Conservation (phyloP, 2,329 filamentous ascomycete genomes). For the Clonostachys solani region DNA sequence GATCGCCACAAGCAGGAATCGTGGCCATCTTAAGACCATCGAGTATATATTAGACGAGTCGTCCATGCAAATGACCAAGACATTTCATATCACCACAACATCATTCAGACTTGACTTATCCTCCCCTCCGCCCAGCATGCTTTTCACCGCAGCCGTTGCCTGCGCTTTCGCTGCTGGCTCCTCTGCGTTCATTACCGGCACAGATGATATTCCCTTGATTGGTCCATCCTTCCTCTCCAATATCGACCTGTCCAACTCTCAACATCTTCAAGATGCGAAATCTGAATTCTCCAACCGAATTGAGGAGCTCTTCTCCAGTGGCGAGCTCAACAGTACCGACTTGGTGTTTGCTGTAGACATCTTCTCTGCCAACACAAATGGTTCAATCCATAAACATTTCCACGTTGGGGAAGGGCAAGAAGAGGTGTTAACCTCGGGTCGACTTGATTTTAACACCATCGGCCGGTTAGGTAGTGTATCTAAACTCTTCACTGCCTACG, state of each 20-base stretch:
- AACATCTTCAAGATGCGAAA: neutral
- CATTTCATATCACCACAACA: too few species aligned
- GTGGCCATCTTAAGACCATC: too few species aligned
- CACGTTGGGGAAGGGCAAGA: constrained; percentile 10
- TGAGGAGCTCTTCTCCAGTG: neutral
- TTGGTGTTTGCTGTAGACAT: constrained; percentile 13
- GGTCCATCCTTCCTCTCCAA: neutral
- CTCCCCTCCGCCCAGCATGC: neutral
- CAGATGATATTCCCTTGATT: neutral
- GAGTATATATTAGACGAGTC: too few species aligned
- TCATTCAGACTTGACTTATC: too few species aligned
- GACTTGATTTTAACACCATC: constrained; percentile 12
- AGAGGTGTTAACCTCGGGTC: constrained; percentile 6
- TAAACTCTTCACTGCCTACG: constrained; percentile 18
- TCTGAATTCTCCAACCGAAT: neutral
- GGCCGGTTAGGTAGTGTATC: constrained; percentile 18
- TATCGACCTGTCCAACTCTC: neutral
- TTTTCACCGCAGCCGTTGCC: neutral
- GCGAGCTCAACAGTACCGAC: neutral
- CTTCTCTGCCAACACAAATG: constrained; percentile 14
- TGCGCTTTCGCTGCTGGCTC: neutral
- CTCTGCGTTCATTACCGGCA: neutral
- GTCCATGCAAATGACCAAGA: too few species aligned
- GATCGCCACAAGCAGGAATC: too few species aligned
- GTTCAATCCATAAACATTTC: constrained; percentile 12